Base-by-base conservation (phyloP, 2,329 filamentous ascomycete species). In the Diaporthe destruens region DNA sequence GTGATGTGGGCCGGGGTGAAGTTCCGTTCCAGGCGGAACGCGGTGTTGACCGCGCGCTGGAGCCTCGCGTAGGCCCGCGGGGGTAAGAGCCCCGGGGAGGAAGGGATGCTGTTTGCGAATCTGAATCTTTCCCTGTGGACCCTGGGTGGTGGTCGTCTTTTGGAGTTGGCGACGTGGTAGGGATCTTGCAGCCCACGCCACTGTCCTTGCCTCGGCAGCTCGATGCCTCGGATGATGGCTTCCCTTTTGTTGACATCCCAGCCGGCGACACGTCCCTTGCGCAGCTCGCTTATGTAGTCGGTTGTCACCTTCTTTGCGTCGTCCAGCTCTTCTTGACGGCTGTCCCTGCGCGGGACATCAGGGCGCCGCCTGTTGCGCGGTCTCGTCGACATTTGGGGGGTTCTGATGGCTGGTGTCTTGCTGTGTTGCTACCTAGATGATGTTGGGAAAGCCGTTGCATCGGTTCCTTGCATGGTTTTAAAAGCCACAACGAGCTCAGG, bases 1-100 rank as follows among this genome's bases (percentile, higher is more conserved):
- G 25, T 70, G 20, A 70, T 34, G n/a, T 57, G 29, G 14, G 68
- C 68, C 3, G 68, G 55, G 1, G 29, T 54, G 20, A 70, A 70
- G 20, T 36, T 36, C n/a, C 14, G 59, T 3, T 51, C 32, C 7
- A 65, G 59, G 9, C 32, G 49, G 29, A 65, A 65, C 3, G 59
- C 23, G 6, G 44, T 14, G 29, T 32, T 51, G 7, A 36, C 18
- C 7, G 59, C 44, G 14, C 34, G 11, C 18, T 49, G 44, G 9
- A 51, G 29, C 16, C 16, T 23, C 23, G 20, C 18, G 20, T 18
- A n/a, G 20, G 29, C 44, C 25, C 12, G 23, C 18, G 29, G 29
- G 34, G 8, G 18, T 9, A 65, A 1, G 11, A 32, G 44, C 11
- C 29, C 59, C 6, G 59, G 59, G 6, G 18, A 36, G 5, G n/a